phyloP scores from a whole-genome alignment of 352 stramenopile genomes.

The Phytophthora ramorum region DNA sequence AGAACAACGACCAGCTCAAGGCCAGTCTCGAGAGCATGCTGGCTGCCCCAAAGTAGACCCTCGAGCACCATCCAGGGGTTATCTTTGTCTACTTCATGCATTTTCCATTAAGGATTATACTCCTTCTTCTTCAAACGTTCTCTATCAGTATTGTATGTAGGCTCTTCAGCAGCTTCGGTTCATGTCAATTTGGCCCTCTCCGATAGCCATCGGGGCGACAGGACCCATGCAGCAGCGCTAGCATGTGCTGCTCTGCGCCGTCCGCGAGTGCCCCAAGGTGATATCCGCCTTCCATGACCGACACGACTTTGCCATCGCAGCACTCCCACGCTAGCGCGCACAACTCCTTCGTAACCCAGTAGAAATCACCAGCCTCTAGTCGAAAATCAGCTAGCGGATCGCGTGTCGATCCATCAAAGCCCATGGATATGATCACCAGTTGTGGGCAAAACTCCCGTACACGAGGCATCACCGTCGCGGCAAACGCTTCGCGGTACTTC shows the following conservation, averaged over 20 bases:
- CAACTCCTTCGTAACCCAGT: slow-evolving; percentile 63
- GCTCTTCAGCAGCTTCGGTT: background rate
- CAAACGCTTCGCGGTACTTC: slow-evolving; percentile 50
- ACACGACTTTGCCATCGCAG: slow-evolving; percentile 59
- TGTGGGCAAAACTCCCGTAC: slow-evolving; percentile 74
- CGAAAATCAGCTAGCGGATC: slow-evolving; percentile 58
- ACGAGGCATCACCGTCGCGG: slow-evolving; percentile 36
- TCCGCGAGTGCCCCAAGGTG: slow-evolving; percentile 56
- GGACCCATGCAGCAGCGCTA: slow-evolving; percentile 49
- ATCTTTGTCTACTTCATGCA: slow-evolving; percentile 24
- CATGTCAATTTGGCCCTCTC: slow-evolving; percentile 18
- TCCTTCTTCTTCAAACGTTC: slow-evolving; percentile 1
- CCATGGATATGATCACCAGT: slow-evolving; percentile 83
- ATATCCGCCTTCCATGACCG: slow-evolving; percentile 66
- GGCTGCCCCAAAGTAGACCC: slow-evolving; percentile 60
- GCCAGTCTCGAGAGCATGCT: slow-evolving; percentile 89
- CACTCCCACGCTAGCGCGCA: slow-evolving; percentile 46
- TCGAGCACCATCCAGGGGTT: background rate
- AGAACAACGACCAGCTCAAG: slow-evolving; percentile 92
- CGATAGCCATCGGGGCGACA: slow-evolving; percentile 29
- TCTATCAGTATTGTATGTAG: slow-evolving; percentile 10
- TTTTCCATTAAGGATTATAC: slow-evolving; percentile 14
- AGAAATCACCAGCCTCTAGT: slow-evolving; percentile 55
- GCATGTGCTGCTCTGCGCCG: slow-evolving; percentile 56
- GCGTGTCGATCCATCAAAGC: slow-evolving; percentile 82